phyloP scores from a whole-genome alignment of 1,284 basidiomycete genomes.

The Leccinum solheimii region DNA sequence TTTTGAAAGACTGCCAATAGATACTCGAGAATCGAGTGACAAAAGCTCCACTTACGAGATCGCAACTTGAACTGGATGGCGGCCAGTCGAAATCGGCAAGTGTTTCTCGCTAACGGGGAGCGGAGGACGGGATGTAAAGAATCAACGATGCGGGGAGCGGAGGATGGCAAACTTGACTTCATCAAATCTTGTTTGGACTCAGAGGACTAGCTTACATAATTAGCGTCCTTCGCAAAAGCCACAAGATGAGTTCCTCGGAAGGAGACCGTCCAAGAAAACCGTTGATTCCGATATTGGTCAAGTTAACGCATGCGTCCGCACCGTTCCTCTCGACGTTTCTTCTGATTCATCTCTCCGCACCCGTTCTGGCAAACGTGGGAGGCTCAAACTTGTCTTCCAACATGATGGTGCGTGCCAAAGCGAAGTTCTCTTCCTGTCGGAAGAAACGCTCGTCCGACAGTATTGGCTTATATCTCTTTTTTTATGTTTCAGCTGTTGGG shows the following conservation, averaged over 20 bases:
- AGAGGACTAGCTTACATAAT: too few species aligned
- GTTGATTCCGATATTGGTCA: conserved; percentile 38
- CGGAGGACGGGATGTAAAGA: too few species aligned
- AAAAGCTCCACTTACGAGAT: too few species aligned
- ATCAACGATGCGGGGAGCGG: too few species aligned
- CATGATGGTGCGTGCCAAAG: conserved; percentile 55
- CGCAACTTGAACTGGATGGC: too few species aligned
- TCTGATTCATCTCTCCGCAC: conserved; percentile 68
- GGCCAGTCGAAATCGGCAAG: too few species aligned
- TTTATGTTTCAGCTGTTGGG: conserved; percentile 57
- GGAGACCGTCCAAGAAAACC: conserved; percentile 1
- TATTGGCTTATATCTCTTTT: background rate
- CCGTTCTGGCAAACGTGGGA: conserved; percentile 63
- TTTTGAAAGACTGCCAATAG: too few species aligned
- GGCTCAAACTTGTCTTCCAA: conserved; percentile 65
- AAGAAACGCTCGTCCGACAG: background rate
- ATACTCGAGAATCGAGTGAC: too few species aligned
- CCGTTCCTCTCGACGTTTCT: conserved; percentile 66
- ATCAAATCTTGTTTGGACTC: too few species aligned
- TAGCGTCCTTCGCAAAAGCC: too few species aligned
- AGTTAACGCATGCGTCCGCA: conserved; percentile 52
- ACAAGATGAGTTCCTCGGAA: conserved; percentile 5
- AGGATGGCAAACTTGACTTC: too few species aligned
- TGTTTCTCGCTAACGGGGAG: too few species aligned
- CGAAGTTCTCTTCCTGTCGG: background rate